phyloP scores from a whole-genome alignment of 2,329 filamentous ascomycete species.

The Tetracladium maxilliforme region DNA sequence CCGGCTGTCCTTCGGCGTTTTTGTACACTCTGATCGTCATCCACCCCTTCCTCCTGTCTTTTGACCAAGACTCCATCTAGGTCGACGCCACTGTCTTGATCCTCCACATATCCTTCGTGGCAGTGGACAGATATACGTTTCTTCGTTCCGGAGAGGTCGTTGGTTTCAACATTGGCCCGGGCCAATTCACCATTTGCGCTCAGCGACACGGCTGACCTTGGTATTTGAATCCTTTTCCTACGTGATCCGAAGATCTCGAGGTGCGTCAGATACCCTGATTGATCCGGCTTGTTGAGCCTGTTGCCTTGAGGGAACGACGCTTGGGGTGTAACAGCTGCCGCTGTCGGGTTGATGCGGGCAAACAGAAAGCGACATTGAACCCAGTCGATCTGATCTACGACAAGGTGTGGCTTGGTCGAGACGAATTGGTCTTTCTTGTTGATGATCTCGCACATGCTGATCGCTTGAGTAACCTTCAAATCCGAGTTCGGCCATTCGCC shows the following conservation, averaged over 20 bases:
- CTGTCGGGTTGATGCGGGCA: too few species aligned
- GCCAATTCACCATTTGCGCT: too few species aligned
- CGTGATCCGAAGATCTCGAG: neutral
- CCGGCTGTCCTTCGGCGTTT: conserved; percentile 5
- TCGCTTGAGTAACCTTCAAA: conserved; percentile 39
- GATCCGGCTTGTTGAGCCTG: neutral
- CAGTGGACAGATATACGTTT: too few species aligned
- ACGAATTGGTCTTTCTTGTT: conserved; percentile 54
- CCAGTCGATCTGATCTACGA: conserved; percentile 68
- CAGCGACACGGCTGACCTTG: too few species aligned
- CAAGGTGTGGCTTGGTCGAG: conserved; percentile 42
- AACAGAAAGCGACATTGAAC: conserved; percentile 83
- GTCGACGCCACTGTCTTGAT: too few species aligned
- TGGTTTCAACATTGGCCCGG: too few species aligned
- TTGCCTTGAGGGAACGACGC: conserved; percentile 9
- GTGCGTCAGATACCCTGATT: neutral
- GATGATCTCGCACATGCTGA: conserved; percentile 76
- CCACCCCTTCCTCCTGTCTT: too few species aligned
- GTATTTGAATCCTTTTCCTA: neutral
- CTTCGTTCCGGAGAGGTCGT: too few species aligned
- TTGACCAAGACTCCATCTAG: too few species aligned
- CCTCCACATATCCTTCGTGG: too few species aligned
- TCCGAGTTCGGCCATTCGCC: conserved; percentile 57
- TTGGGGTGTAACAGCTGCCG: too few species aligned
- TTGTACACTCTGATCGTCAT: conserved; percentile 3